Evolutionary conservation across 1,284 basidiomycete genomes (phyloP).

Genomic region (Ceratobasidium sp.): DNA sequence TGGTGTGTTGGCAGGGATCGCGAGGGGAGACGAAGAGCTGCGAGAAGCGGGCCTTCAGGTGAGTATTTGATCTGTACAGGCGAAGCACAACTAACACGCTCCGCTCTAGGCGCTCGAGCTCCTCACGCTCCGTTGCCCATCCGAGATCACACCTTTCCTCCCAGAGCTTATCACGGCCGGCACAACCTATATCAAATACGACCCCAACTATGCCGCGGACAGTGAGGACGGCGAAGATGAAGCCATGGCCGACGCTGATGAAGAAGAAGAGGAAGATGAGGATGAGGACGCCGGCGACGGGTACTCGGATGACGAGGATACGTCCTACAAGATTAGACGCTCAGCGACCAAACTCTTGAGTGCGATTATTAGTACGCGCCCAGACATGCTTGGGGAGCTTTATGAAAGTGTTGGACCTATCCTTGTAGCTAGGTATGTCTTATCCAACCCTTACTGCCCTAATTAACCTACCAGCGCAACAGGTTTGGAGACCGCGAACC

Average conservation of each 20-base stretch:
- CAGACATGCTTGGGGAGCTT: slow-evolving; percentile 79
- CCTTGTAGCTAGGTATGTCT: slow-evolving; percentile 70
- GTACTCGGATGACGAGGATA: slow-evolving; percentile 97
- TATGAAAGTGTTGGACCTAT: slow-evolving; percentile 86
- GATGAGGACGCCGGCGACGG: slow-evolving; percentile 77
- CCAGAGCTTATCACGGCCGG: slow-evolving; percentile 71
- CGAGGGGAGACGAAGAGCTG: slow-evolving; percentile 79
- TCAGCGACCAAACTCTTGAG: slow-evolving; percentile 89
- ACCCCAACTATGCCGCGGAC: slow-evolving; percentile 90
- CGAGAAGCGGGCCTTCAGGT: slow-evolving; percentile 79
- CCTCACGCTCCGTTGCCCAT: slow-evolving; percentile 80
- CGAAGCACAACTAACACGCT: slow-evolving; percentile 29
- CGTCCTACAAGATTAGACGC: slow-evolving; percentile 97
- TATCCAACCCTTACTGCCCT: not conserved
- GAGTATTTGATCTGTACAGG: slow-evolving; percentile 27
- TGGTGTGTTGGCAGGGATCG: slow-evolving; percentile 68
- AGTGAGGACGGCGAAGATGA: slow-evolving; percentile 80
- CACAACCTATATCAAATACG: slow-evolving; percentile 84
- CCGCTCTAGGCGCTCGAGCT: slow-evolving; percentile 77
- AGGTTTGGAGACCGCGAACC: slow-evolving; percentile 91
- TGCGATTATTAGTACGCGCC: slow-evolving; percentile 84
- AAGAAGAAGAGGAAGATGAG: slow-evolving; percentile 80
- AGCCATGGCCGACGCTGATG: slow-evolving; percentile 77
- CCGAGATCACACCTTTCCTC: slow-evolving; percentile 79
- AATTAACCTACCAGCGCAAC: not conserved